Base-by-base conservation (phyloP, 495 filamentous ascomycete species). In the Trichoderma gamsii region DNA sequence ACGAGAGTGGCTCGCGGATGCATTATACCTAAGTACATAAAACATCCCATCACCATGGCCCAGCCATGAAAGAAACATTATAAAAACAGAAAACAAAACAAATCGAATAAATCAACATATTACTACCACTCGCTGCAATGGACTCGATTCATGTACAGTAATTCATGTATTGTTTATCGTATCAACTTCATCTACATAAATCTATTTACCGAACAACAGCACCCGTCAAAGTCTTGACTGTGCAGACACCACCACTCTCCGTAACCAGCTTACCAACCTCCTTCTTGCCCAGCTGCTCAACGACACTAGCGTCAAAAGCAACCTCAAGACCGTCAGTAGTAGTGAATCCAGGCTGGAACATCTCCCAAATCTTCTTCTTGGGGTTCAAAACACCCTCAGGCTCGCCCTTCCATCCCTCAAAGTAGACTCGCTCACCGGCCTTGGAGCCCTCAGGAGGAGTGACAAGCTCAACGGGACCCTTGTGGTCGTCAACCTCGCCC, bases 311-410 rank as follows among this genome's bases (percentile, higher is more conserved):
- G 56, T 83, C 79, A 68, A 82, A 83, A n/a, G 84, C 91, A 41
- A 96, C 96, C 80, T 92, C 92, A 65, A 90, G 79, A 44, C 77
- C 78, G 4, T 86, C 85, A 18, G 89, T 97, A 16, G 94, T 99
- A 25, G 88, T 92, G 79, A 98, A 98, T 0, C 94, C 95, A 6
- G 92, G 91, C 81, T 97, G 93, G 80, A 96, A 89, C 13, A 83
- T 92, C 84, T 99, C 95, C 92, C 93, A 98, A 67, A 97, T 79
- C 87, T 97, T 97, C 87, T 97, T 97, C 89, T 98, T 99, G 52
- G 96, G 95, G 82, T 98, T 98, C 71, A 99, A 85, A 66, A 91
- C 83, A 70, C 88, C 88, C 82, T 98, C 93, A 12, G 96, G 95
- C 84, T 97, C 89, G 44, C 92, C 93, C 72, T 87, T 82, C 89